Evolutionary conservation across 2,329 filamentous ascomycete species (phyloP).

Genomic region (Aspergillus sp.): DNA sequence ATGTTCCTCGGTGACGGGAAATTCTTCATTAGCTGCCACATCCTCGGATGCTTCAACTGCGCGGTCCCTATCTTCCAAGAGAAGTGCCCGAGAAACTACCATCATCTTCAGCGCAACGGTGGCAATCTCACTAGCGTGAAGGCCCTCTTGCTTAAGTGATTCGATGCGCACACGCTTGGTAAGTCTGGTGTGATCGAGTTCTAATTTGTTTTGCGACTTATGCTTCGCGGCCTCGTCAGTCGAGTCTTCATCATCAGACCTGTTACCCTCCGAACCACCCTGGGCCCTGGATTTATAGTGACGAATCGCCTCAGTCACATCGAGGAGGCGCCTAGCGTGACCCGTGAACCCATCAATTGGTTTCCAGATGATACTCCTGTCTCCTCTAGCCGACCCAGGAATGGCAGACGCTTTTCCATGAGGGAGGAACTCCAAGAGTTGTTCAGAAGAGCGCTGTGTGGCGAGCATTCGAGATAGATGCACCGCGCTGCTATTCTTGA

Average conservation of each 20-base stretch:
- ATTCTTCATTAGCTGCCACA: neutral
- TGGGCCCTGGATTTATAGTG: slow-evolving; percentile 8
- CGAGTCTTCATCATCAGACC: slow-evolving; percentile 7
- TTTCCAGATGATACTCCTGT: slow-evolving; percentile 31
- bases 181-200: slow-evolving; percentile 25
- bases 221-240: slow-evolving; percentile 15
- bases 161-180: slow-evolving; percentile 32
- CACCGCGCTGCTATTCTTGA: slow-evolving; percentile 25
- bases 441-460: slow-evolving; percentile 27
- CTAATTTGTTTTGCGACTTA: slow-evolving; percentile 24
- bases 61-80: slow-evolving; percentile 30
- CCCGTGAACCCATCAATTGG: slow-evolving; percentile 23
- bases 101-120: slow-evolving; percentile 29
- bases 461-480: slow-evolving; percentile 32
- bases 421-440: slow-evolving; percentile 31
- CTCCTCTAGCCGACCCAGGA: slow-evolving; percentile 13
- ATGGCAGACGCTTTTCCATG: slow-evolving; percentile 24
- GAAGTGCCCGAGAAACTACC: slow-evolving; percentile 26
- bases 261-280: neutral
- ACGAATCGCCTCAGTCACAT: slow-evolving; percentile 17
- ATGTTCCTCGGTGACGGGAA: neutral
- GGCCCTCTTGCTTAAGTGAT: slow-evolving; percentile 24
- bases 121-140: slow-evolving; percentile 28
- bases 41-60: slow-evolving; percentile 1
- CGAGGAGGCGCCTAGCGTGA: slow-evolving; percentile 22